These are phyloP conservation scores for Pythium chondricola DNA, from an alignment of 352 stramenopile genomes.

Conservation along the genomic window DNA sequence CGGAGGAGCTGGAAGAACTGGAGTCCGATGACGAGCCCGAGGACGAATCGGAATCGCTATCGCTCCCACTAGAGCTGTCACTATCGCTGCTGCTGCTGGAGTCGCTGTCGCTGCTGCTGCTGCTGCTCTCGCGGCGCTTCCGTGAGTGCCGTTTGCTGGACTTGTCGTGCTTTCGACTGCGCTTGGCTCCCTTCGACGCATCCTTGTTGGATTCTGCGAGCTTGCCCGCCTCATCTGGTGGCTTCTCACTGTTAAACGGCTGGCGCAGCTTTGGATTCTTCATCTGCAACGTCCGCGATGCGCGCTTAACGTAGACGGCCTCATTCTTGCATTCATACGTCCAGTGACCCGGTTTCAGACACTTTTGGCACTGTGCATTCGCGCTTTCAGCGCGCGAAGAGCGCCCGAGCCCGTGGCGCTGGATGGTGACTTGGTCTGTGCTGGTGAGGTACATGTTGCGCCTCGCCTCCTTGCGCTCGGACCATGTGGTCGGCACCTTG, in stretches of 20 bases:
- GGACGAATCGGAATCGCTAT: slow-evolving; percentile 8
- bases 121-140: slow-evolving; percentile 18
- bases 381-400: slow-evolving; percentile 9
- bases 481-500: slow-evolving; percentile 45
- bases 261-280: slow-evolving; percentile 75
- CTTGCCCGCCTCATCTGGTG: slow-evolving; percentile 41
- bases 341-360: slow-evolving; percentile 70
- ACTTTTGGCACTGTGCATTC: slow-evolving; percentile 77
- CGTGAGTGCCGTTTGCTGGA: slow-evolving; percentile 21
- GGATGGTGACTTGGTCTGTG: slow-evolving; percentile 60
- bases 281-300: slow-evolving; percentile 72
- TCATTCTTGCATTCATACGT: slow-evolving; percentile 87
- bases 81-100: slow-evolving; percentile 18
- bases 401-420: slow-evolving; percentile 30
- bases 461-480: slow-evolving; percentile 63
- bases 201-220: slow-evolving; percentile 19
- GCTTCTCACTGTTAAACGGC: slow-evolving; percentile 75
- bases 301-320: slow-evolving; percentile 71
- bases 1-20: slow-evolving; percentile 26
- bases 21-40: slow-evolving; percentile 19
- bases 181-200: slow-evolving; percentile 12
- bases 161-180: slow-evolving; percentile 4
- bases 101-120: slow-evolving; percentile 18
- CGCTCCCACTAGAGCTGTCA: slow-evolving; percentile 13
- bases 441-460: slow-evolving; percentile 84